phyloP scores from a whole-genome alignment of 1,139 yeast genomes.

The Citeromyces hawaiiensis region DNA sequence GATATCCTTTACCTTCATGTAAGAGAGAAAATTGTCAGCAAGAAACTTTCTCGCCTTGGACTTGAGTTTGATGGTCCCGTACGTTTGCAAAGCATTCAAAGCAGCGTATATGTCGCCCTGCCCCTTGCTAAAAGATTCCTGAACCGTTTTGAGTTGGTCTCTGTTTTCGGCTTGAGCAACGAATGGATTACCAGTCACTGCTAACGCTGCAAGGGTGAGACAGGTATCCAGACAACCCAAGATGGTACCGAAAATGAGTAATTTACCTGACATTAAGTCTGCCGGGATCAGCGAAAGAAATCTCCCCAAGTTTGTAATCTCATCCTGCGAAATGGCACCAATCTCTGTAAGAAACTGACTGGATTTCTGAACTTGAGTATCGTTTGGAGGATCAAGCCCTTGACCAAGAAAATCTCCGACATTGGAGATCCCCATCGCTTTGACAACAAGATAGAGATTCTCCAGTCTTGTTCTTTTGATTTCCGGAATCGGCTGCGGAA shows the following conservation, averaged over 20 bases:
- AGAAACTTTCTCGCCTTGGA: conserved; percentile 30
- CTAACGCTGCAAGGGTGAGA: conserved; percentile 60
- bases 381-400: conserved; percentile 77
- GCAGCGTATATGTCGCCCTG: conserved; percentile 69
- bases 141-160: conserved; percentile 41
- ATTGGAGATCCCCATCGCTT: conserved; percentile 73
- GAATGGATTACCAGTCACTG: conserved; percentile 68
- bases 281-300: conserved; percentile 76
- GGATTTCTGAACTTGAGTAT: conserved; percentile 47
- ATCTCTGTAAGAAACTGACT: conserved; percentile 46
- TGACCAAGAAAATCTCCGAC: conserved; percentile 56
- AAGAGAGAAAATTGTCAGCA: conserved; percentile 49
- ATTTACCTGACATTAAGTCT: conserved; percentile 76
- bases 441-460: conserved; percentile 68
- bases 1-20: conserved; percentile 55
- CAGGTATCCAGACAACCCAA: conserved; percentile 77
- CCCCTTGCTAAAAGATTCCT: conserved; percentile 26
- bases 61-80: conserved; percentile 18
- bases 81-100: conserved; percentile 42
- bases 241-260: conserved; percentile 64
- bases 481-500: conserved; percentile 73
- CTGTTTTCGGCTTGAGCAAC: conserved; percentile 47
- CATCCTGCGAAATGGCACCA: conserved; percentile 55
- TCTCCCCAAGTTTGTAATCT: conserved; percentile 67
- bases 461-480: conserved; percentile 75